Evolutionary conservation across 148 eudicot genomes (phyloP), one percentile per base, ranked within the genome.

Genomic region (Gaultheria prostrata): DNA sequence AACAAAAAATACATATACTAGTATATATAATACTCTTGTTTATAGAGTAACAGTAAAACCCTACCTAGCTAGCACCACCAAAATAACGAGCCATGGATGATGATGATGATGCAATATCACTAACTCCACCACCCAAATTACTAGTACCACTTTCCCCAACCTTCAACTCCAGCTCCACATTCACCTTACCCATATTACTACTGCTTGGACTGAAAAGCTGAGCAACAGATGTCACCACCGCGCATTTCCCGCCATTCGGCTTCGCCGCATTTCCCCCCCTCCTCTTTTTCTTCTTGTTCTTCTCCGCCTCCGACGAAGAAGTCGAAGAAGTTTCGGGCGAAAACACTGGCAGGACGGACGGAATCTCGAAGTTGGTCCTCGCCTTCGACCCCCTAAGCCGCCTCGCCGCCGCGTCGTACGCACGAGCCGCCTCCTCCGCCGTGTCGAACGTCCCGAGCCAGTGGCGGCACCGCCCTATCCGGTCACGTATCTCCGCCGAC

Each of bases 401-500:
- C 74, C 98, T 80, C 0, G 98, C 98, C 2, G 95, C 98, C 6
- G 97, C 83, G 76, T 95, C 98, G 51, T 95, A 95, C 0, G 98
- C 97, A 24, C 95, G 92, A 57, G 98, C 81, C 9, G 81, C 81
- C 67, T 78, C 81, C 69, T 78, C 81, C 48, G 81, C 81, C 28
- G 81, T 91, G 88, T 95, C 95, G 81, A 95, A 95, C 1, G 98
- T 95, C 10, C 98, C 98, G 0, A 95, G 92, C 98, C 98, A 95
- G 87, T 93, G 98, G 2, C 98, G 61, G 83, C 98, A 93, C 87
- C 90, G 88, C 39, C 98, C 98, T 1, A 95, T 89, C 0, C 95
- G 83, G 90, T 95, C 98, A 2, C 98, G 86, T 74, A 95, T 95
- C 93, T 95, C 98, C 43, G 98, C 95, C 79, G 98, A 95, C 90